Percentiles rank a stretch among this genome's conserved stretches.
Conservation (phyloP, 495 filamentous ascomycete species). For the Achaetomiella virescens region DNA sequence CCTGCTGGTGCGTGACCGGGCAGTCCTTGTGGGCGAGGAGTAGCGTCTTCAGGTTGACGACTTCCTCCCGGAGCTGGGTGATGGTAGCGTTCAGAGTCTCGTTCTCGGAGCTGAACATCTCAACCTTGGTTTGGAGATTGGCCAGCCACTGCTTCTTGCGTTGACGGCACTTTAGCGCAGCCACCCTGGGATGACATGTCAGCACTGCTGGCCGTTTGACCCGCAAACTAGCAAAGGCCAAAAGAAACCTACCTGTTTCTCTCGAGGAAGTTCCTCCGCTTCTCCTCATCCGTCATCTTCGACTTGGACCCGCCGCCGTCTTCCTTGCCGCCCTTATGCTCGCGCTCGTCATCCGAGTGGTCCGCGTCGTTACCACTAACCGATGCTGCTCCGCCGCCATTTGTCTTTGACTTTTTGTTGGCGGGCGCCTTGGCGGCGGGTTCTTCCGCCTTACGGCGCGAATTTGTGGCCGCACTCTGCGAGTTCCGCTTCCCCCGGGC, state of each 20-base stretch:
- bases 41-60: constrained; percentile 90
- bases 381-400: constrained; percentile 36
- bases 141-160: constrained; percentile 99
- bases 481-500: constrained; percentile 64
- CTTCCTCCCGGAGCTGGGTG: constrained; percentile 78
- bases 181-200: constrained; percentile 56
- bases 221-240: neutral
- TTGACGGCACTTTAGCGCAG: constrained; percentile 93
- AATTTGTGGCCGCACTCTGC: constrained; percentile 28
- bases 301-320: constrained; percentile 35
- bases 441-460: constrained; percentile 81
- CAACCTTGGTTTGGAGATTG: constrained; percentile 91
- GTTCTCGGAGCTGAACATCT: constrained; percentile 85
- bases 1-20: constrained; percentile 83
- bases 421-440: constrained; percentile 52
- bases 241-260: constrained; percentile 74
- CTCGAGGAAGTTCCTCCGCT: constrained; percentile 95
- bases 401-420: constrained; percentile 68
- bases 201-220: neutral
- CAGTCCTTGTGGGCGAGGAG: constrained; percentile 96
- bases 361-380: constrained; percentile 27
- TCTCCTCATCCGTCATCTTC: constrained; percentile 99
- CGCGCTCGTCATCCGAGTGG: constrained; percentile 28
- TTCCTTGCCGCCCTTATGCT: constrained; percentile 44
- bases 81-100: constrained; percentile 81